These are phyloP conservation scores for Acanthamoeba lenticulata DNA, from an alignment of 208 protist species.

Conservation along the genomic window DNA sequence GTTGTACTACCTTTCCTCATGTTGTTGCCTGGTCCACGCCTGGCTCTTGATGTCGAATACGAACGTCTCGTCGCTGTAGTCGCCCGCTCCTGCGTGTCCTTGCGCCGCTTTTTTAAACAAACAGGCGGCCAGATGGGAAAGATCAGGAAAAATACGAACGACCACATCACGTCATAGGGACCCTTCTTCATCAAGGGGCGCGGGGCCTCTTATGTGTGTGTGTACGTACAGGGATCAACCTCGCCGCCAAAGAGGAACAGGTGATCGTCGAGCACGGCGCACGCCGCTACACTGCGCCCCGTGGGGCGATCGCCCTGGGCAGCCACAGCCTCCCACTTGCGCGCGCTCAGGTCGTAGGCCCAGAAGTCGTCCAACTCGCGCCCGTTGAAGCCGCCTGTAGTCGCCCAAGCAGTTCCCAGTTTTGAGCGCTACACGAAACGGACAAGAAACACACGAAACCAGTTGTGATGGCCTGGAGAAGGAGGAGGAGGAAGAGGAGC, in stretches of 20 bases:
- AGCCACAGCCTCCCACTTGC: background rate
- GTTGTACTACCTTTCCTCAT: background rate
- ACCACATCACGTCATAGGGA: background rate
- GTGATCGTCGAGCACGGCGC: background rate
- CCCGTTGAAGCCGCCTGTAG: slow-evolving; percentile 3
- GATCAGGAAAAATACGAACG: background rate
- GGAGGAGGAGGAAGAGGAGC: no score
- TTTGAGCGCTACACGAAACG: background rate
- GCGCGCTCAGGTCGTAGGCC: background rate
- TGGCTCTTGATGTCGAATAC: background rate
- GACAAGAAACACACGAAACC: no score
- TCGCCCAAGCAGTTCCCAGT: background rate
- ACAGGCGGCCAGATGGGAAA: no score
- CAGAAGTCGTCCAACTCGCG: slow-evolving; percentile 25
- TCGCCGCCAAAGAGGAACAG: slow-evolving; percentile 57
- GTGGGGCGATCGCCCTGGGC: background rate
- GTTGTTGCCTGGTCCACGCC: background rate
- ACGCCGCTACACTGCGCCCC: background rate
- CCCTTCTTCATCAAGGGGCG: background rate
- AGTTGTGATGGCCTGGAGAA: no score
- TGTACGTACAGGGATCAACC: background rate
- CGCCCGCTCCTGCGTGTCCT: slow-evolving; percentile 43
- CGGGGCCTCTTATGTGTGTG: background rate
- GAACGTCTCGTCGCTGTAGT: slow-evolving; percentile 43
- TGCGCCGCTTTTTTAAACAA: background rate